Evolutionary conservation across 2,329 filamentous ascomycete species (phyloP).

Genomic region (Alternaria infectoria): DNA sequence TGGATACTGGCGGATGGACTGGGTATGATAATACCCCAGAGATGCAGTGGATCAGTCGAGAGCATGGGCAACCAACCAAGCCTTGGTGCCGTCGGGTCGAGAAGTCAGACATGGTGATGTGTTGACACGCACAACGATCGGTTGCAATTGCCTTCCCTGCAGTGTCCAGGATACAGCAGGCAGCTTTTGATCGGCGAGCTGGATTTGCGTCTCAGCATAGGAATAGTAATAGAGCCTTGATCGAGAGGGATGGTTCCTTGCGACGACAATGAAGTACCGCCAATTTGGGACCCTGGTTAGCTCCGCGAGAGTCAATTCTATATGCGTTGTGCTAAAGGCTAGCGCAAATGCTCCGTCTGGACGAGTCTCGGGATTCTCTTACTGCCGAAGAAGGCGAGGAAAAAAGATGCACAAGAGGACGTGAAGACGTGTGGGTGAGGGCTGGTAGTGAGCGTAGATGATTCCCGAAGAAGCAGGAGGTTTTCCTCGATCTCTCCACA

Average conservation of each 20-base stretch:
- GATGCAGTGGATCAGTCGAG: background rate
- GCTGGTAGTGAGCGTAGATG: conserved; percentile 9
- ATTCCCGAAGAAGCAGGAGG: conserved; percentile 22
- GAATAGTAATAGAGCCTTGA: background rate
- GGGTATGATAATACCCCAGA: background rate
- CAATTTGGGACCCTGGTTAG: conserved; percentile 9
- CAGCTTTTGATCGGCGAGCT: background rate
- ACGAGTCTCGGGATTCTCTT: background rate
- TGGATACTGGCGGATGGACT: background rate
- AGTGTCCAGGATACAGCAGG: background rate
- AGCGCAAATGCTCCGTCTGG: background rate
- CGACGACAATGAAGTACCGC: conserved; percentile 16
- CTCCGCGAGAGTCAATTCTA: conserved; percentile 19
- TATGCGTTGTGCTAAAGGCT: conserved; percentile 2
- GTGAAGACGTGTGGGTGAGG: background rate
- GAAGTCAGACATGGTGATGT: background rate
- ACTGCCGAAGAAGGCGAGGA: background rate
- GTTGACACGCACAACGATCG: background rate
- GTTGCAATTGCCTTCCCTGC: background rate
- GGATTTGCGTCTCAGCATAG: background rate
- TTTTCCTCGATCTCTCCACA: conserved; percentile 3
- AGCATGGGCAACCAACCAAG: background rate
- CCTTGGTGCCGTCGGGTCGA: background rate
- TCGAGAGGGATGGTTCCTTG: conserved; percentile 12
- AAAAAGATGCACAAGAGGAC: background rate